Base-by-base conservation (phyloP, 169 alveolate species). In the Sarcocystis neurona region DNA sequence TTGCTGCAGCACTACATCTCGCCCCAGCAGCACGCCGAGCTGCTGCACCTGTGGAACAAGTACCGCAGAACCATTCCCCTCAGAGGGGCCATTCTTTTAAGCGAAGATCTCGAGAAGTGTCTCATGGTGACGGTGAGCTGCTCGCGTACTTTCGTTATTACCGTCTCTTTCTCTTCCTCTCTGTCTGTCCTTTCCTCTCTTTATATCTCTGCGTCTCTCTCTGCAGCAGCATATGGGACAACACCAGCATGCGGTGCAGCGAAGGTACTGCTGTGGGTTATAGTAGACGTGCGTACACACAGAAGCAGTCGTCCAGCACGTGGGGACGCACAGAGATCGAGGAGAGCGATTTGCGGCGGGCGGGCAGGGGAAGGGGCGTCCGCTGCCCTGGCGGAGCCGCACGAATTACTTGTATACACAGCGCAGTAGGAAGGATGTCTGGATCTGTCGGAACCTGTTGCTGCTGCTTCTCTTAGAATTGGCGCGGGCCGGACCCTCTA, bases 41-140 rank as follows among this genome's bases (percentile, higher is more conserved):
- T 95, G 84, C 89, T 94, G 27, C 80, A 72, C 75, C 84, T 88
- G 75, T 96, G 98, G 98, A 79, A 91, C 58, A 79, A 91, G 75
- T 96, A 96, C 85, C 91, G 96, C 85, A 90, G 94, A 78, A 90
- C 94, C 43, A 96, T 96, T 44, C 98, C 98, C 34, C 91, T 96
- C n/a, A 89, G 98, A 58, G 98, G 98, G 37, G 98, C 96, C 41
- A 96, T 96, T 63, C 77, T 96, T 37, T 80, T 96, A 80, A 96
- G 95, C 89, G 94, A 92, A 48, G 90, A 93, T 79, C 93, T 96
- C 77, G 94, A 94, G 56, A 95, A 95, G 87, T 94, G 96, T 85
- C 93, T 96, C 53, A 85, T 89, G 87, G 91, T 66, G 34, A 74
- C 77, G 75, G 92, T 88, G n/a, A 15, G 87, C 48, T 6, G 6